phyloP scores from a whole-genome alignment of 805 yeast genomes.

The Starmerella davenportii region DNA sequence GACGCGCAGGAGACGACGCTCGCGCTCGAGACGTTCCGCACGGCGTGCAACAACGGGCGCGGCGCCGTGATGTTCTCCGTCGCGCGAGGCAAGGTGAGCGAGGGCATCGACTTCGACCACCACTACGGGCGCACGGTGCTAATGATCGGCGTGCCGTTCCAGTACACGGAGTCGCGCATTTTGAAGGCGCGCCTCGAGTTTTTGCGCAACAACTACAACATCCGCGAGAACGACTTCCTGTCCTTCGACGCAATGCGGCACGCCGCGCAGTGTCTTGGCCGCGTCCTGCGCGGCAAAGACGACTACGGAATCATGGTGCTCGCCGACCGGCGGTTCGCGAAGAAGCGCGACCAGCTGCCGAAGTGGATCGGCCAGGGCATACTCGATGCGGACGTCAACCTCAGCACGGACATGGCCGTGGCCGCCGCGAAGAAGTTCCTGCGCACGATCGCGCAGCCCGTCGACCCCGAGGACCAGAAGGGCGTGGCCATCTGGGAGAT shows the following conservation, averaged over 20 bases:
- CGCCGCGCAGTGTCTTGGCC: conserved; percentile 96
- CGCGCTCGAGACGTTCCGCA: conserved; percentile 86
- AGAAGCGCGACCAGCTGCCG: conserved; percentile 75
- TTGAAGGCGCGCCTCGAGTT: conserved; percentile 89
- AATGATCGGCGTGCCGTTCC: conserved; percentile 98
- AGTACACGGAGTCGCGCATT: conserved; percentile 92
- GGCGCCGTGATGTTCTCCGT: conserved; percentile 93
- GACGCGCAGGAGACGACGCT: conserved; percentile 96
- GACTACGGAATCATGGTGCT: conserved; percentile 97
- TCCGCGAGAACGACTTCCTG: conserved; percentile 80
- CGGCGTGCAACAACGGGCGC: conserved; percentile 92
- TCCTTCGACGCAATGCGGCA: conserved; percentile 99
- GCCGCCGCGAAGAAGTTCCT: conserved; percentile 86
- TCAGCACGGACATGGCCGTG: conserved; percentile 94
- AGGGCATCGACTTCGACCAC: conserved; percentile 98
- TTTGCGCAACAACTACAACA: conserved; percentile 78
- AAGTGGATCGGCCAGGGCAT: conserved; percentile 94
- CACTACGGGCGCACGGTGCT: conserved; percentile 94
- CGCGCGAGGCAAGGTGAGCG: conserved; percentile 97
- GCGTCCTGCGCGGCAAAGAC: conserved; percentile 93
- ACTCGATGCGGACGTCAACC: conserved; percentile 73
- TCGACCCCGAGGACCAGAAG: conserved; percentile 74
- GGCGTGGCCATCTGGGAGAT: conserved; percentile 87
- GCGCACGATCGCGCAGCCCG: conserved; percentile 86
- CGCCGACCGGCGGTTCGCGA: conserved; percentile 82